A percentile compares a stretch with the other conserved stretches of the same genome.
Conservation (phyloP, 176 grass and related monocot species). For the Phoenix dactylifera region DNA sequence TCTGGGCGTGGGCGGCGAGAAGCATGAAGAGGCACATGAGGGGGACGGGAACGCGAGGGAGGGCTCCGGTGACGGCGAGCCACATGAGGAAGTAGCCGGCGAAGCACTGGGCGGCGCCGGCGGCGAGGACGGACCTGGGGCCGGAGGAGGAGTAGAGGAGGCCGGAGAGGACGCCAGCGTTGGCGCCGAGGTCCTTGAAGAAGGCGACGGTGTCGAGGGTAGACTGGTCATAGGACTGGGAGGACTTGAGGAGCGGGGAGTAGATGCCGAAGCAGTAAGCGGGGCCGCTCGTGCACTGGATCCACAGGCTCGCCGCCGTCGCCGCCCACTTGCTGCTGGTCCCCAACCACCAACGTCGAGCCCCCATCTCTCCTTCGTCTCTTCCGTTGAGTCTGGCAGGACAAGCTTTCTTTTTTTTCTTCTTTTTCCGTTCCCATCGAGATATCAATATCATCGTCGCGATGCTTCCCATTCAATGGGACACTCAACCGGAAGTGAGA, state of each 20-base stretch:
- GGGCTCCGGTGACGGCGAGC: constrained; percentile 14
- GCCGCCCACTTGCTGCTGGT: constrained; percentile 1
- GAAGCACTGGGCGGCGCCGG: constrained; percentile 28
- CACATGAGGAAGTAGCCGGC: constrained; percentile 29
- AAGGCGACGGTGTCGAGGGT: constrained; percentile 29
- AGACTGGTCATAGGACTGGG: constrained; percentile 32
- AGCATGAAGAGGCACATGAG: constrained; percentile 39
- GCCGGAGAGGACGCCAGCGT: constrained; percentile 35
- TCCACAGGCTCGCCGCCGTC: constrained; percentile 3
- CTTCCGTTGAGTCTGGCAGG: too few species aligned
- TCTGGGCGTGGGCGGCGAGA: constrained; percentile 25
- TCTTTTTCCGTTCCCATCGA: too few species aligned
- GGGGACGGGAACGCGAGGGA: constrained; percentile 15
- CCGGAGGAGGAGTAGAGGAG: constrained; percentile 26
- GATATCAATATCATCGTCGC: too few species aligned
- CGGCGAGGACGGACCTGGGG: constrained; percentile 22
- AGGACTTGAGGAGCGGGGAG: constrained; percentile 6
- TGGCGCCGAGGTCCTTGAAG: constrained; percentile 45
- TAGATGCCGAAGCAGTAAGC: constrained; percentile 17
- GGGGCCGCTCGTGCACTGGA: not conserved
- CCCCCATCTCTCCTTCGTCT: too few species aligned
- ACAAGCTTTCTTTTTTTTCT: too few species aligned
- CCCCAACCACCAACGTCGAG: too few species aligned
- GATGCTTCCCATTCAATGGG: too few species aligned
- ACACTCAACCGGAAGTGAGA: too few species aligned